Percentiles rank a stretch among this genome's conserved stretches.
Evolutionary conservation across 495 filamentous ascomycete genomes (phyloP).

Genomic region (Schizothecium vesticola): DNA sequence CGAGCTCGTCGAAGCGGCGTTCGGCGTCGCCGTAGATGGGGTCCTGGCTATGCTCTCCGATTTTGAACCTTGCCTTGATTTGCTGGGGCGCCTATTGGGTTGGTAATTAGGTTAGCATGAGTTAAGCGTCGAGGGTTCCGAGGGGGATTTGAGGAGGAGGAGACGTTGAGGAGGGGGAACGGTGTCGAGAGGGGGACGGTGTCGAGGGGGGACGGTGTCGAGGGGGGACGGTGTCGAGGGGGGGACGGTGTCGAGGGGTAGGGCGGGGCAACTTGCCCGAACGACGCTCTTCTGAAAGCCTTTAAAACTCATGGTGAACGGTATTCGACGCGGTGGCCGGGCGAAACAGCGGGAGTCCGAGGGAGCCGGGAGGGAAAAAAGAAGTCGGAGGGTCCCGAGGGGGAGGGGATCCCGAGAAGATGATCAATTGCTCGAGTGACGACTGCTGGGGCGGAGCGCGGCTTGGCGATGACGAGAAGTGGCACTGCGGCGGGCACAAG

Average conservation of each 20-base stretch:
- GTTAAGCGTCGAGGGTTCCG: background rate
- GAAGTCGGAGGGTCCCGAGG: background rate
- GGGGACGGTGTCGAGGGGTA: background rate
- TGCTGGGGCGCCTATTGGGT: constrained; percentile 77
- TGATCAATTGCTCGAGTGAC: background rate
- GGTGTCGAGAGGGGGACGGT: background rate
- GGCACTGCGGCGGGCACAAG: background rate
- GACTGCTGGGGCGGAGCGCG: background rate
- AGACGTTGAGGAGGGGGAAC: background rate
- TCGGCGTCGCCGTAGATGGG: constrained; percentile 92
- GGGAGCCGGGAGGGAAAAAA: background rate
- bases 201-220: background rate
- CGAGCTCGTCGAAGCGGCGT: constrained; percentile 87
- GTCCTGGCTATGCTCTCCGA: constrained; percentile 92
- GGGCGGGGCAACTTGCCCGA: constrained; percentile 51
- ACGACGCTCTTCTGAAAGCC: constrained; percentile 86
- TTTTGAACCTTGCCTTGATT: constrained; percentile 85
- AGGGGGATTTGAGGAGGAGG: no score
- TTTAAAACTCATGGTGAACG: constrained; percentile 81
- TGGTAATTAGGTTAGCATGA: background rate
- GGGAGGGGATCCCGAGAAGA: background rate
- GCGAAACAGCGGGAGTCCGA: background rate
- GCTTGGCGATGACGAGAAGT: background rate
- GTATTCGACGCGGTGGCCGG: background rate
- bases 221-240: background rate